phyloP scores from a whole-genome alignment of 306 rosid species.

The Luffa acutangula region DNA sequence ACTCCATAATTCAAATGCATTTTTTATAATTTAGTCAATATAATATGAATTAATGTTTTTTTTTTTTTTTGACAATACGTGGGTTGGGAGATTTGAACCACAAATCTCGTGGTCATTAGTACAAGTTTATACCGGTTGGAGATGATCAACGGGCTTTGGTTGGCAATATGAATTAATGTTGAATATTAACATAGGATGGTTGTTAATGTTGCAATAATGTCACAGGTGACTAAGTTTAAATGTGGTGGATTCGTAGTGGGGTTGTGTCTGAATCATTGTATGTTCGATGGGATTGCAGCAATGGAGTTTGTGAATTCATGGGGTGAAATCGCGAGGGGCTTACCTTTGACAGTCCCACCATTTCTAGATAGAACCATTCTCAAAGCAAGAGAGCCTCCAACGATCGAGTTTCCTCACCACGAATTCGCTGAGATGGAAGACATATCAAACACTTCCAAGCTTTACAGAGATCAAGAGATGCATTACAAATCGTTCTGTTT shows the following conservation, averaged over 20 bases:
- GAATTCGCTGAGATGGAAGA: constrained; percentile 68
- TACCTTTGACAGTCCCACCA: constrained; percentile 37
- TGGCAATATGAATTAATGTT: no score
- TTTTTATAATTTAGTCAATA: no score
- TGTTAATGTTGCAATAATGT: neutral
- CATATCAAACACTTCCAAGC: constrained; percentile 34
- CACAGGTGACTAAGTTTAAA: constrained; percentile 62
- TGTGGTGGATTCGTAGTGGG: constrained; percentile 79
- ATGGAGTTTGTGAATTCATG: constrained; percentile 71
- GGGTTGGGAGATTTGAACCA: no score
- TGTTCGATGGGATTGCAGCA: constrained; percentile 60
- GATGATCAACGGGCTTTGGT: no score
- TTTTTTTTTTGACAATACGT: no score
- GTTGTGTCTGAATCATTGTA: constrained; percentile 44
- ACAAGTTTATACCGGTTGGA: no score
- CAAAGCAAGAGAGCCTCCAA: constrained; percentile 50
- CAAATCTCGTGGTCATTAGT: no score
- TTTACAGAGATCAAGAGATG: constrained; percentile 37
- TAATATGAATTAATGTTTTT: no score
- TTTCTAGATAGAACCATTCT: constrained; percentile 58
- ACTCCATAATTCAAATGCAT: no score
- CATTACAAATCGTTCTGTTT: constrained; percentile 47
- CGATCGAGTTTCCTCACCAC: constrained; percentile 38
- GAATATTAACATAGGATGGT: no score
- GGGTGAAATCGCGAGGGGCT: constrained; percentile 59